Conservation (phyloP, 768 basidiomycete species). For the Pleurotus pulmonarius region DNA sequence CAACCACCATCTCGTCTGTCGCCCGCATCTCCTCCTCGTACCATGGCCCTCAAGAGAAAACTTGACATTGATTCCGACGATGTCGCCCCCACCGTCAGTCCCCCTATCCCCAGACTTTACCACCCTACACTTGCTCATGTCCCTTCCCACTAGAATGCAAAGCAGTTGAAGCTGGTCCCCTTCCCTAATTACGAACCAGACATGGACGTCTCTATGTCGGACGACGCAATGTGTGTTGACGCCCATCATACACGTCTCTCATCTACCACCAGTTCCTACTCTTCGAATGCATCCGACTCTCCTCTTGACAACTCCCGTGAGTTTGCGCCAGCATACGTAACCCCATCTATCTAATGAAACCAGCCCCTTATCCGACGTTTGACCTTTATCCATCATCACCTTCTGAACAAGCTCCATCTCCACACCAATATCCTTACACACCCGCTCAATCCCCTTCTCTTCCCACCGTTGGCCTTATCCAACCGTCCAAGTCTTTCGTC, state of each 20-base stretch:
- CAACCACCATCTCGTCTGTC: constrained; percentile 10
- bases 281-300: constrained; percentile 46
- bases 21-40: constrained; percentile 7
- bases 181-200: constrained; percentile 67
- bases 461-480: constrained; percentile 59
- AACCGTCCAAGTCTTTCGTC: constrained; percentile 54
- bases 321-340: constrained; percentile 17
- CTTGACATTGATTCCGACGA: constrained; percentile 57
- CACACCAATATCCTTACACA: constrained; percentile 23
- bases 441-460: constrained; percentile 34
- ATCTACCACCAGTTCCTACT: constrained; percentile 56
- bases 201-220: constrained; percentile 70
- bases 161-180: constrained; percentile 72
- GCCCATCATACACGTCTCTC: constrained; percentile 55
- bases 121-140: constrained; percentile 15
- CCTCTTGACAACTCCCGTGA: constrained; percentile 44
- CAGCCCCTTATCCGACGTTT: constrained; percentile 58
- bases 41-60: constrained; percentile 78
- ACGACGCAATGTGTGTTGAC: constrained; percentile 48
- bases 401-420: constrained; percentile 34
- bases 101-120: constrained; percentile 10
- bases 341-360: constrained; percentile 3
- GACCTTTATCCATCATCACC: constrained; percentile 53
- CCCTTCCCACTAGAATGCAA: constrained; percentile 39
- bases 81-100: constrained; percentile 43